Evolutionary conservation across 805 yeast species (phyloP).

Genomic region (Alloascoidea africana): DNA sequence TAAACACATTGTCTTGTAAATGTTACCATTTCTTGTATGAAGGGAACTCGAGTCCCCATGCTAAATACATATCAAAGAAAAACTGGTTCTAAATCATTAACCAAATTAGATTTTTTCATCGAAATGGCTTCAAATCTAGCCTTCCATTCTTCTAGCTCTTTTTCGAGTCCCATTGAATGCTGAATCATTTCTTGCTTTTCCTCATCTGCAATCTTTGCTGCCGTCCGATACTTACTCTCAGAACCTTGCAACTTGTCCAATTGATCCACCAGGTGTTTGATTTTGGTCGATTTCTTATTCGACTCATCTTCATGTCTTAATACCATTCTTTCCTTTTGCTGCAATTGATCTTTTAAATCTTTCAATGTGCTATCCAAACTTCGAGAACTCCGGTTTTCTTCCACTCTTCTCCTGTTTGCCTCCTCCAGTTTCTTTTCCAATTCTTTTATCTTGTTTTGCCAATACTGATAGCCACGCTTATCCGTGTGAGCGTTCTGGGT

Average conservation of each 20-base stretch:
- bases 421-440: conserved; percentile 35
- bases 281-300: neutral
- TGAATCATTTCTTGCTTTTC: neutral
- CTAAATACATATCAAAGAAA: too few relatives aligned
- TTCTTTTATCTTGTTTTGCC: conserved; percentile 40
- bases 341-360: conserved; percentile 35
- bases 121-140: too few relatives aligned
- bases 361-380: conserved; percentile 36
- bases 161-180: neutral
- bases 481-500: neutral
- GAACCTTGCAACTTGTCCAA: conserved; percentile 1
- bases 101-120: too few relatives aligned
- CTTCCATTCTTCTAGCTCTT: too few relatives aligned
- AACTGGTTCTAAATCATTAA: too few relatives aligned
- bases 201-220: neutral
- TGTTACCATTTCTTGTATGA: too few relatives aligned
- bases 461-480: conserved; percentile 21
- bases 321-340: conserved; percentile 33
- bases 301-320: conserved; percentile 42
- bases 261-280: neutral
- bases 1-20: too few relatives aligned
- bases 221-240: neutral
- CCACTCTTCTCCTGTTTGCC: conserved; percentile 31
- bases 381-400: conserved; percentile 34
- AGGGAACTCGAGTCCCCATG: too few relatives aligned